A percentile compares a stretch with the other conserved stretches of the same genome.
phyloP scores from a whole-genome alignment of 176 grass and related monocot genomes.

The Ensete ventricosum region DNA sequence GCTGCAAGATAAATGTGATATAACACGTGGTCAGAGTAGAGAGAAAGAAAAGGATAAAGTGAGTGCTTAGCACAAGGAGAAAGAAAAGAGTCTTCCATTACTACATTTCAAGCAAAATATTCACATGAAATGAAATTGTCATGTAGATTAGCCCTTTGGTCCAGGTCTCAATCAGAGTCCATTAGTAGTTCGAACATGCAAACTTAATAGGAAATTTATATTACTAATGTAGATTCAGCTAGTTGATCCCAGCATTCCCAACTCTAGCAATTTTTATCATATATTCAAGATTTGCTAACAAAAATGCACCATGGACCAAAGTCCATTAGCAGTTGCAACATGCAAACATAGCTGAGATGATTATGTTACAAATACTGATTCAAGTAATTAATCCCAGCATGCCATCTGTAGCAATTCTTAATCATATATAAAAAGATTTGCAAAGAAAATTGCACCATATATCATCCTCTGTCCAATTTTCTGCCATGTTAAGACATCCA shows the following conservation, averaged over 20 bases:
- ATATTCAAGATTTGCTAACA: no score
- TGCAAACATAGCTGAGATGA: neutral
- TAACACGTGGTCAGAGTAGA: neutral
- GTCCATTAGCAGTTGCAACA: neutral
- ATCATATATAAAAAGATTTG: no score
- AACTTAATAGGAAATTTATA: neutral
- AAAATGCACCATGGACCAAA: no score
- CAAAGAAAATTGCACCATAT: no score
- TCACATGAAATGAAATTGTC: neutral
- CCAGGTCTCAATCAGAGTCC: neutral
- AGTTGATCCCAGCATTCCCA: no score
- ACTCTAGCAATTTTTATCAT: no score
- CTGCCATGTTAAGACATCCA: neutral
- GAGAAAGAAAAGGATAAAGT: neutral
- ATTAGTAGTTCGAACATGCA: neutral
- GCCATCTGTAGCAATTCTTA: no score
- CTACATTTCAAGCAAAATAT: no score
- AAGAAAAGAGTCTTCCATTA: no score
- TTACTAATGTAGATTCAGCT: no score
- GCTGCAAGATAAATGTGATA: slow-evolving; percentile 36
- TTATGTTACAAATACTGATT: neutral
- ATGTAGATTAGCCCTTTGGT: neutral
- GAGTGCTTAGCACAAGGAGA: no score
- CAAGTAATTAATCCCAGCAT: no score
- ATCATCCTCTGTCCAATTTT: neutral